A percentile compares a stretch with the other conserved stretches of the same genome.
Conservation (phyloP, 257 asterid species). For the Jasminum sambac region DNA sequence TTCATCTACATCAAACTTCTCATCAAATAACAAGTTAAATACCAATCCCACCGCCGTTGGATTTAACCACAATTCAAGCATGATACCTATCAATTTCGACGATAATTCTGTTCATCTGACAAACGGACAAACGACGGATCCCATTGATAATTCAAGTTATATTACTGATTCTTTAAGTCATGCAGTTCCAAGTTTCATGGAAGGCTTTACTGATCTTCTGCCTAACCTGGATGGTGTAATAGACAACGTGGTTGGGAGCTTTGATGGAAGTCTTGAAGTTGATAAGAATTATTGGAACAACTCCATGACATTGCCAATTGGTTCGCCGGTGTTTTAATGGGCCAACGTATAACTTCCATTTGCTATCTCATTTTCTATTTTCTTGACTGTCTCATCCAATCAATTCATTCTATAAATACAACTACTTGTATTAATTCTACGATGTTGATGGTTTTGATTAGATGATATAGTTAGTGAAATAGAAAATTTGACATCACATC, state of each 20-base stretch:
- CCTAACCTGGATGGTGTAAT: neutral
- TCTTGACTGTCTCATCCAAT: too few species aligned
- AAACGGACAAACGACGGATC: neutral
- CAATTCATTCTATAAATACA: too few species aligned
- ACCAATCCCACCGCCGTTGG: slow-evolving; percentile 11
- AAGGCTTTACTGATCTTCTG: slow-evolving; percentile 24
- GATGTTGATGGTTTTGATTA: too few species aligned
- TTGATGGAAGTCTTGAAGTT: slow-evolving; percentile 22
- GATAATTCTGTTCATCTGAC: slow-evolving; percentile 10
- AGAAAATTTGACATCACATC: too few species aligned
- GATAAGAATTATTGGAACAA: slow-evolving; percentile 41
- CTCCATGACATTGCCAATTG: slow-evolving; percentile 30
- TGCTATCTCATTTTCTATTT: too few species aligned
- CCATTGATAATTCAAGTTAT: neutral
- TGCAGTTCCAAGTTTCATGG: slow-evolving; percentile 33
- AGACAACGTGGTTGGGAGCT: neutral
- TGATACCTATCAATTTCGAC: slow-evolving; percentile 6
- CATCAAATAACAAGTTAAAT: slow-evolving; percentile 7
- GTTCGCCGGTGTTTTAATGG: slow-evolving; percentile 24
- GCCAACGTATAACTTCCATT: too few species aligned
- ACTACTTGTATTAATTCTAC: too few species aligned
- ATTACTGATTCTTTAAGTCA: slow-evolving; percentile 21
- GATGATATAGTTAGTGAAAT: too few species aligned
- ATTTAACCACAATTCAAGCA: neutral
- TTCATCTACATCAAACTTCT: slow-evolving; percentile 31